phyloP scores from a whole-genome alignment of 257 asterid genomes.

The Buddleja alternifolia region DNA sequence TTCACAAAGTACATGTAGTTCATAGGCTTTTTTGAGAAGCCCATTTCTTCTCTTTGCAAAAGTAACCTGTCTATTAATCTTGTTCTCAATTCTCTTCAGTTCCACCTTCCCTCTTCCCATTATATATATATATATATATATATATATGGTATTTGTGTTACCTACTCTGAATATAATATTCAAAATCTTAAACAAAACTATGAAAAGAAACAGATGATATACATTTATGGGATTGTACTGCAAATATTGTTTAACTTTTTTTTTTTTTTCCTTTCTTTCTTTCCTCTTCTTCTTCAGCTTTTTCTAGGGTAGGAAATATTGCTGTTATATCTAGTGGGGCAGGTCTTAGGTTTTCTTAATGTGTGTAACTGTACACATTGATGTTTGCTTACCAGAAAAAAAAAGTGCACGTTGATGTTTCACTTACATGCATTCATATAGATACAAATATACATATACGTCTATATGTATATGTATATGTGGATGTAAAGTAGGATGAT shows the following conservation, averaged over 20 bases:
- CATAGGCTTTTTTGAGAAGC: slow-evolving; percentile 66
- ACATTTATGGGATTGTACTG: slow-evolving; percentile 18
- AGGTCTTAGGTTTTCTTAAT: slow-evolving; percentile 38
- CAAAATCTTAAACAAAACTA: slow-evolving; percentile 4
- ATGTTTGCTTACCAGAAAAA: no score
- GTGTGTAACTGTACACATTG: neutral
- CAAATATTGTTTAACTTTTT: slow-evolving; percentile 10
- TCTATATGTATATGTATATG: neutral
- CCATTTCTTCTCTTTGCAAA: slow-evolving; percentile 79
- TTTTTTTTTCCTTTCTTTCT: neutral
- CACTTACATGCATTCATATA: neutral
- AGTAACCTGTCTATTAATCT: slow-evolving; percentile 73
- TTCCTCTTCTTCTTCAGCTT: slow-evolving; percentile 33
- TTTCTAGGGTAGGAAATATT: slow-evolving; percentile 36
- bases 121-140: neutral
- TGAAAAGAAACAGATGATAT: slow-evolving; percentile 32
- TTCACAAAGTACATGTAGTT: slow-evolving; percentile 66
- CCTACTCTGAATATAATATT: slow-evolving; percentile 22
- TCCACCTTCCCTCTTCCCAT: slow-evolving; percentile 83
- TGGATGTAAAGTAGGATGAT: slow-evolving; percentile 25
- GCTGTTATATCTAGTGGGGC: slow-evolving; percentile 33
- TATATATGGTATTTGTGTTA: slow-evolving; percentile 5
- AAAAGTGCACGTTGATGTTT: neutral
- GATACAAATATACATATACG: neutral
- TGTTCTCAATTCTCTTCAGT: slow-evolving; percentile 73